Evolutionary conservation across 1,284 basidiomycete species (phyloP), one percentile per base, ranked within the genome.

Genomic region (Wolfiporia cocos): DNA sequence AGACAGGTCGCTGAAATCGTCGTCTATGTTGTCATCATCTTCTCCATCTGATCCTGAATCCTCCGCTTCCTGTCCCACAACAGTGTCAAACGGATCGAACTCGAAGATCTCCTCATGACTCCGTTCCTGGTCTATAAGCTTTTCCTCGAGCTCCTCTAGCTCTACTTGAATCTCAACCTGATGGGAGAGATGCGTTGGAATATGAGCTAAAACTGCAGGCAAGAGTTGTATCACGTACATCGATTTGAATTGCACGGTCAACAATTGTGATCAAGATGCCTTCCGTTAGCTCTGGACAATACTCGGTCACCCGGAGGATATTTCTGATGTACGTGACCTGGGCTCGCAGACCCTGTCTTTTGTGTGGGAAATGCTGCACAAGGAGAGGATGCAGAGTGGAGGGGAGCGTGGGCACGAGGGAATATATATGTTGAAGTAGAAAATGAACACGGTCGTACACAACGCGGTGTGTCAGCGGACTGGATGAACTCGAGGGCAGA

Each of bases 141-240:
- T 72, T 7, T 84, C 83, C 57, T 96, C 94, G 15, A 95, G 69
- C 52, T 97, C 93, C 60, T 98, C 95, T 2, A 95, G 62, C 56
- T 95, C 92, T 17, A 94, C 87, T 63, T 97, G 95, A 38, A 99
- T 96, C 65, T 99, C 95, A 34, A 98, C 90, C 90, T 93, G 52
- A 7, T n/a, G n/a, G n/a, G n/a, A n/a, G n/a, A n/a, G n/a, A n/a
- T n/a, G n/a, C n/a, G n/a, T n/a, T n/a, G n/a, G n/a, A n/a, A n/a
- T n/a, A n/a, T 1, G 23, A 17, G 23, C 28, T 29, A 21, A 15
- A 20, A 10, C 34, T 29, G 26, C 7, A 7, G 9, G 26, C 26
- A 9, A 29, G 9, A 29, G 26, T 29, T 29, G 26, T 29, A 12
- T 5, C 12, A 72, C 87, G 49, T 57, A 95, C 94, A 61, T 99